These are phyloP conservation scores for Podospora appendiculata DNA, from an alignment of 495 filamentous ascomycete species.

Conservation along the genomic window DNA sequence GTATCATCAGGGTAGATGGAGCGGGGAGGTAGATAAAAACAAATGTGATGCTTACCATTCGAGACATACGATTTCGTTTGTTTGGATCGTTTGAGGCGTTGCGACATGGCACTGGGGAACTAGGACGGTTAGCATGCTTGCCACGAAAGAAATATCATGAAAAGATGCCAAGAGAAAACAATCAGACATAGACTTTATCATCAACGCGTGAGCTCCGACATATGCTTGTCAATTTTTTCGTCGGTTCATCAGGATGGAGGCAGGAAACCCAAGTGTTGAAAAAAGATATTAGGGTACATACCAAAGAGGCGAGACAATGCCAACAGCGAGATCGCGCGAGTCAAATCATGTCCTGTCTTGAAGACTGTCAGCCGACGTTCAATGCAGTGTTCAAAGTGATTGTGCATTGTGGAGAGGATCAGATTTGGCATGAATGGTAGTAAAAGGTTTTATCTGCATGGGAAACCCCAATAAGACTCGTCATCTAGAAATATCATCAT, in stretches of 20 bases:
- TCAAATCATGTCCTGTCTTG: not conserved
- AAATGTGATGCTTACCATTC: conserved; percentile 9
- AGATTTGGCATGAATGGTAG: conserved; percentile 69
- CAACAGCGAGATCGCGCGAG: too few species aligned
- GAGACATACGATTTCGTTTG: not conserved
- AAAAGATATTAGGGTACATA: too few species aligned
- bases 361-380: conserved; percentile 11
- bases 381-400: conserved; percentile 1
- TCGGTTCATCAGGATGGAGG: conserved; percentile 52
- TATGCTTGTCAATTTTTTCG: conserved; percentile 71
- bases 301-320: too few species aligned
- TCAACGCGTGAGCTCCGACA: conserved; percentile 69
- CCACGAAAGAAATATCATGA: not conserved
- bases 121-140: conserved; percentile 14
- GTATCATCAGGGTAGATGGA: conserved; percentile 53
- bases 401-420: conserved; percentile 30
- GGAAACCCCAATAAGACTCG: conserved; percentile 79
- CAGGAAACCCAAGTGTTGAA: too few species aligned
- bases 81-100: not conserved
- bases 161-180: conserved; percentile 11
- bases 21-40: not conserved
- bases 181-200: conserved; percentile 45
- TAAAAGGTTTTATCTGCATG: conserved; percentile 64
- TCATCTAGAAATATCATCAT: conserved; percentile 75
- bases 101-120: not conserved